Base-by-base conservation (phyloP, 805 yeast genomes). In the Wickerhamiella brachini region DNA sequence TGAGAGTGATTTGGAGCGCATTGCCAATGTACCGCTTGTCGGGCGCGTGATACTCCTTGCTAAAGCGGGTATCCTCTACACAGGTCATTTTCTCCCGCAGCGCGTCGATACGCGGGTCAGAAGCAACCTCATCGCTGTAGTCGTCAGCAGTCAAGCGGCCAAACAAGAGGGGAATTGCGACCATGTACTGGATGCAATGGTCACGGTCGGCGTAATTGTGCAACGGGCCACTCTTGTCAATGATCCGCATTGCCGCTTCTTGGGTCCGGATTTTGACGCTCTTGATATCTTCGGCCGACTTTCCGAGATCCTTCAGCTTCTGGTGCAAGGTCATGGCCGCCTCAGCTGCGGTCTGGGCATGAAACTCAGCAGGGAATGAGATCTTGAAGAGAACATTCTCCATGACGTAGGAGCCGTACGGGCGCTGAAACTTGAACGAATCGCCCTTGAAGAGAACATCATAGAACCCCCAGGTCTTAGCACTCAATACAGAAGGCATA, bases 161-260 rank as follows among this genome's bases (percentile, higher is more conserved):
- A 57, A 69, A 66, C 54, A 78, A 69, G 52, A 78, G 64, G 34
- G 82, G 80, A 34, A 77, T 59, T 18, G 83, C 82, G 46, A 72
- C 71, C 82, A 78, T 78, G 64, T 78, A 78, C 61, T 78, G 83
- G 55, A 78, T 77, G 64, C 82, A 78, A 62, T 78, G 83, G 57
- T 78, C 83, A 56, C 83, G 70, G 62, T 78, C 83, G 20, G 83
- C 83, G 59, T 78, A 78, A 66, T 78, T 78, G 67, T 77, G 70
- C 49, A 78, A 64, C 15, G 82, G 81, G 8, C 83, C 83, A 54
- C 65, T 66, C 65, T 78, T 78, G 63, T 78, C 80, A 53, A 78
- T 78, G 61, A 78, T 78, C 56, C 79, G 67, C 67, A 77, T 68
- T 12, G 80, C 81, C 23, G 83, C 81, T 53, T 77, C 79, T 64